Evolutionary conservation across 2,329 filamentous ascomycete genomes (phyloP).

Genomic region (Fusarium scirpi): DNA sequence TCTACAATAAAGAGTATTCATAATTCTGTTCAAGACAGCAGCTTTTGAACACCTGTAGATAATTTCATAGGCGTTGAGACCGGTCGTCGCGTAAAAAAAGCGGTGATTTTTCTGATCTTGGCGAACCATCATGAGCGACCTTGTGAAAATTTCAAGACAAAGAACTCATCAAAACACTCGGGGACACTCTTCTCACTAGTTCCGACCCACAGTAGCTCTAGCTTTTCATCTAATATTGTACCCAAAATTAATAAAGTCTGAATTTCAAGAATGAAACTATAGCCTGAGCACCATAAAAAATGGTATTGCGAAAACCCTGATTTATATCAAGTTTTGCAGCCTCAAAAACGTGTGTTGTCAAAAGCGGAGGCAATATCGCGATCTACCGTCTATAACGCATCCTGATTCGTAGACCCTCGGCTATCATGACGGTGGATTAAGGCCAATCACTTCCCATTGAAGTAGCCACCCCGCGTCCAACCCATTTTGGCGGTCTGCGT

Average conservation of each 20-base stretch:
- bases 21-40: fast-evolving
- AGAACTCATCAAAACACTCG: background rate
- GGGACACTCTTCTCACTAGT: background rate
- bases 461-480: conserved; percentile 3
- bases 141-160: background rate
- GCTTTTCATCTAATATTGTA: too few species aligned
- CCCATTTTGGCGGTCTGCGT: conserved; percentile 7
- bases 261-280: background rate
- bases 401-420: conserved; percentile 6
- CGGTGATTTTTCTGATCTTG: background rate
- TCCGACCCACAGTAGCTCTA: background rate
- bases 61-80: too few species aligned
- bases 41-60: background rate
- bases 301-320: background rate
- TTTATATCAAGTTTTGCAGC: background rate
- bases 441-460: conserved; percentile 14
- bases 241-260: background rate
- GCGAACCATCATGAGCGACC: background rate
- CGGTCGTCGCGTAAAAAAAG: too few species aligned
- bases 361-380: conserved; percentile 2
- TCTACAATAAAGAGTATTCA: too few species aligned
- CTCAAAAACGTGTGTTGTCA: background rate
- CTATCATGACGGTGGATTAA: conserved; percentile 6
- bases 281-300: background rate
- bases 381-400: background rate